Evolutionary conservation across 805 yeast genomes (phyloP).

Genomic region (Wickerhamiella galacta): DNA sequence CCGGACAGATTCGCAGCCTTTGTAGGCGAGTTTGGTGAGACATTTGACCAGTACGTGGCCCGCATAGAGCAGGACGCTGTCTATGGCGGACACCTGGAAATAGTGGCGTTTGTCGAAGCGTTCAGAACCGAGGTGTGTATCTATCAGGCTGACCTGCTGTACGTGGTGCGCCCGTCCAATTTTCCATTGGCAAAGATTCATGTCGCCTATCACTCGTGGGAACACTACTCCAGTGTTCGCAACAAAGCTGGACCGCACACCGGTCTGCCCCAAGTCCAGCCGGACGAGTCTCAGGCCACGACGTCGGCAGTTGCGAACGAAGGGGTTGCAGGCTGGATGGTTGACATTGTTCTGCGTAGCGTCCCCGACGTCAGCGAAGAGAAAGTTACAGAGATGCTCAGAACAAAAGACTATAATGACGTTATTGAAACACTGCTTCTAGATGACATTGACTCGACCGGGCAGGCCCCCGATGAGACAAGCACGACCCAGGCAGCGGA

Average conservation of each 20-base stretch:
- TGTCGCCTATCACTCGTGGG: slow-evolving; percentile 29
- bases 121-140: slow-evolving; percentile 22
- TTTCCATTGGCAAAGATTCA: slow-evolving; percentile 14
- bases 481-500: too few relatives aligned
- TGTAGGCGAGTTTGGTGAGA: slow-evolving; percentile 21
- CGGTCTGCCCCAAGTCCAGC: slow-evolving; percentile 18
- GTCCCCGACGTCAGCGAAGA: slow-evolving; percentile 14
- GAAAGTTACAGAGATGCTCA: slow-evolving; percentile 5
- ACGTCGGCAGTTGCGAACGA: not conserved
- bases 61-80: slow-evolving; percentile 25
- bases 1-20: slow-evolving; percentile 20
- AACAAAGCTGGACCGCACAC: slow-evolving; percentile 23
- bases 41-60: slow-evolving; percentile 21
- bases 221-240: slow-evolving; percentile 28
- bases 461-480: too few relatives aligned
- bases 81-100: slow-evolving; percentile 27
- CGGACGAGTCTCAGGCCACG: slow-evolving; percentile 1
- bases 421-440: slow-evolving; percentile 19
- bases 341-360: slow-evolving; percentile 18
- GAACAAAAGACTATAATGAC: slow-evolving; percentile 12
- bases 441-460: slow-evolving; percentile 7
- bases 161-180: slow-evolving; percentile 18
- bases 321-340: slow-evolving; percentile 15
- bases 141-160: slow-evolving; percentile 24
- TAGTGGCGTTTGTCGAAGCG: slow-evolving; percentile 25